Evolutionary conservation across 306 rosid genomes (phyloP), one percentile per base, ranked within the genome.

Genomic region (Alnus rubra): DNA sequence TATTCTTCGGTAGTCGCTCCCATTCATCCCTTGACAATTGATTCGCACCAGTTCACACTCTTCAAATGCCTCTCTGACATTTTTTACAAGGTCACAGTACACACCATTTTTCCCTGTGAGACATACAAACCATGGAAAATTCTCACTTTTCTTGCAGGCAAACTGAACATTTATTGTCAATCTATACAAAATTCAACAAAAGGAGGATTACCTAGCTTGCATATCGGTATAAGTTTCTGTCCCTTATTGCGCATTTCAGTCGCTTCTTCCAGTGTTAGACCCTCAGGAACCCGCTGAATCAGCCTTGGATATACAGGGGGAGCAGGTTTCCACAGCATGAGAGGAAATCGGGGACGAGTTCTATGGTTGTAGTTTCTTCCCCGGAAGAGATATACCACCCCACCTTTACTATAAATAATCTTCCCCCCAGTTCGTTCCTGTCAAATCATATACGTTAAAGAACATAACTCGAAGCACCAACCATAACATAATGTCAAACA

Each of bases 281-380:
- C 97, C 82, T 91, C 96, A 0, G 99, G 98, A 76, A 75, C 87
- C 54, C 78, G 90, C 81, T 71, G 76, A 79, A 93, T 62, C 81
- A 95, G 82, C 84, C 86, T 84, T 54, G 98, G 99, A 73, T 95
- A 95, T 47, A 95, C 96, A 4, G 99, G 97, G 58, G 97, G 82
- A 63, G 85, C 82, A 1, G 99, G 98, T 86, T 89, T 95, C 99
- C 99, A 95, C 72, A 95, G 81, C 99, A 95, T 95, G 82, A 95
- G 90, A 86, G 99, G 99, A 86, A 90, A 91, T 45, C 78, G 87
- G 3, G 98, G 98, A 14, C 91, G 88, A 53, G 96, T 86, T 89
- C 69, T 93, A 69, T 90, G 87, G 78, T 95, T 95, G 83, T 95
- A 93, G 88, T 95, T 91, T 84, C 99, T 90, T 47, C 99, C 99